These are phyloP conservation scores for Aspergillus nomiae DNA, from an alignment of 2,329 filamentous ascomycete species.

Conservation along the genomic window DNA sequence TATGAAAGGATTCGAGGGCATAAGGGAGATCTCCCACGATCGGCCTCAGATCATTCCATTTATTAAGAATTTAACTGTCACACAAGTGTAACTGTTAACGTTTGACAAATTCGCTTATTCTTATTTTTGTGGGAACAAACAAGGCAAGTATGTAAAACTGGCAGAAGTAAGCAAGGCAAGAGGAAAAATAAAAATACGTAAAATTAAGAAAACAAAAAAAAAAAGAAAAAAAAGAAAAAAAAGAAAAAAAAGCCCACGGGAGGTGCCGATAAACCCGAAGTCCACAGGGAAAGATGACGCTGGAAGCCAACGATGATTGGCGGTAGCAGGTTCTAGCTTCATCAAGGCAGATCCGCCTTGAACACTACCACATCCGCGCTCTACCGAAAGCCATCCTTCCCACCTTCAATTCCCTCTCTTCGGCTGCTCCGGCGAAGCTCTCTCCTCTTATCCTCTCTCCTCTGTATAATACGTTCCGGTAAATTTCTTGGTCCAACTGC, in stretches of 20 bases:
- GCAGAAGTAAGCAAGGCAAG: background rate
- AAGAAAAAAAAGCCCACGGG: constrained; percentile 4
- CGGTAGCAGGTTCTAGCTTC: constrained; percentile 1
- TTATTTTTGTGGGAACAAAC: background rate
- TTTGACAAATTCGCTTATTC: background rate
- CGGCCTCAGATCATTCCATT: background rate
- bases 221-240: constrained; percentile 1
- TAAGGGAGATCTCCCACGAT: background rate
- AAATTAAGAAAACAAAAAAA: background rate
- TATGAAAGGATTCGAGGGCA: background rate
- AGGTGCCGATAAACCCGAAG: constrained; percentile 17
- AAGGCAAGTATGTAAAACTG: background rate
- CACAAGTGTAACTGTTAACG: background rate
- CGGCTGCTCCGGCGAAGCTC: constrained; percentile 1
- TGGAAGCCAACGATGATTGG: constrained; percentile 14
- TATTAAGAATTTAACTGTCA: background rate
- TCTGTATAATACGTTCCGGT: constrained; percentile 1
- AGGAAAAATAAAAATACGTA: background rate
- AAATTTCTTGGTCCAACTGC: background rate
- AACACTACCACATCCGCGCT: constrained; percentile 10
- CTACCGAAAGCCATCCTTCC: constrained; percentile 10
- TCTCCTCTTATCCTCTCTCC: constrained; percentile 4
- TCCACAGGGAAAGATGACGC: constrained; percentile 5
- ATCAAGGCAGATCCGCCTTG: constrained; percentile 1
- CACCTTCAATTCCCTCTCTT: constrained; percentile 6